A percentile compares a stretch with the other conserved stretches of the same genome.
These are phyloP conservation scores for Fraxinus ornus DNA, from an alignment of 305 asterid species.

Conservation along the genomic window DNA sequence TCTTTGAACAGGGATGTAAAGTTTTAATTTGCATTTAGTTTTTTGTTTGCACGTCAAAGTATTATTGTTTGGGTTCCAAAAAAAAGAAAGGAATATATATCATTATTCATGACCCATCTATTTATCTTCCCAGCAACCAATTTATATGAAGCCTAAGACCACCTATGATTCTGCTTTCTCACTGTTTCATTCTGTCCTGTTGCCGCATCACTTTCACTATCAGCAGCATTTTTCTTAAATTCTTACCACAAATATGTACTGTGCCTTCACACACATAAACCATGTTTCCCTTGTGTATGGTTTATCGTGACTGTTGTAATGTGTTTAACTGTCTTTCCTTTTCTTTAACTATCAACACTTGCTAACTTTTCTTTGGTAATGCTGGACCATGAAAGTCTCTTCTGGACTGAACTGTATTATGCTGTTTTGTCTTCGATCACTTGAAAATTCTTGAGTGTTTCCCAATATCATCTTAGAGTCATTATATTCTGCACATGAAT, in stretches of 20 bases:
- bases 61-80: background rate
- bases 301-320: background rate
- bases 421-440: background rate
- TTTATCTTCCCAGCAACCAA: background rate
- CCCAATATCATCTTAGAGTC: background rate
- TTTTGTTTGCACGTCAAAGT: background rate
- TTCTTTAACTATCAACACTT: background rate
- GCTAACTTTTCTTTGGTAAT: background rate
- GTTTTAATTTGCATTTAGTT: background rate
- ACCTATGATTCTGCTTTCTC: background rate
- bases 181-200: background rate
- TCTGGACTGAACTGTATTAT: constrained; percentile 1
- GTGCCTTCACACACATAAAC: background rate
- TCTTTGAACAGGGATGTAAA: background rate
- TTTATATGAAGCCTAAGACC: background rate
- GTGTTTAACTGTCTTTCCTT: background rate
- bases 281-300: background rate
- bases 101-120: background rate
- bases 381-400: background rate
- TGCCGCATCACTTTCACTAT: background rate
- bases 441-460: background rate
- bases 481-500: constrained; percentile 6
- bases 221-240: background rate
- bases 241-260: background rate
- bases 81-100: too few relatives aligned